Evolutionary conservation across 78 protist genomes (phyloP).

Genomic region (Speleostelium caveatum): DNA sequence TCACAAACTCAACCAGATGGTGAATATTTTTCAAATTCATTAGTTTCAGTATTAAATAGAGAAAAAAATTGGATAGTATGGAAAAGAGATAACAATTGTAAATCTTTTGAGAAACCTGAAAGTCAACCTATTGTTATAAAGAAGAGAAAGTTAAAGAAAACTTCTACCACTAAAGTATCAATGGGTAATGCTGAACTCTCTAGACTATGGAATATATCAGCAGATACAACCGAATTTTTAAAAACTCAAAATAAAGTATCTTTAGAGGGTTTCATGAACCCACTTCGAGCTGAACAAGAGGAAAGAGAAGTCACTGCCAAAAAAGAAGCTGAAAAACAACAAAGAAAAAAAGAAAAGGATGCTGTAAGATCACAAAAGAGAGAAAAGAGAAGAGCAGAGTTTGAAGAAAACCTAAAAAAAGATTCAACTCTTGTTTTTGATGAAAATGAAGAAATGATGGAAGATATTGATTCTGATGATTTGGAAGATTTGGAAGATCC

Average conservation of each 20-base stretch:
- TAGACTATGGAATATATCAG: constrained; percentile 51
- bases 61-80: constrained; percentile 70
- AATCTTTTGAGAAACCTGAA: constrained; percentile 43
- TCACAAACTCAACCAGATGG: constrained; percentile 63
- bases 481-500: constrained; percentile 72
- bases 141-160: constrained; percentile 17
- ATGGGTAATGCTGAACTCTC: constrained; percentile 59
- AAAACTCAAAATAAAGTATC: constrained; percentile 21
- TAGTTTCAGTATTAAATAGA: constrained; percentile 42
- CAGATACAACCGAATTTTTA: background rate
- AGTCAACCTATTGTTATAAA: constrained; percentile 19
- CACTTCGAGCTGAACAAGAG: constrained; percentile 1
- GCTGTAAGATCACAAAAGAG: background rate
- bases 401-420: constrained; percentile 6
- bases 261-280: constrained; percentile 16
- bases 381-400: background rate
- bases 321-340: background rate
- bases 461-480: constrained; percentile 61
- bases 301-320: constrained; percentile 1
- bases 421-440: background rate
- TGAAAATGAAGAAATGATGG: background rate
- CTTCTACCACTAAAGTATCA: background rate
- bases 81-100: constrained; percentile 58
- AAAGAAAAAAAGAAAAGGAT: constrained; percentile 29
- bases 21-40: constrained; percentile 30